These are phyloP conservation scores for Fraxinus pennsylvanica DNA, from an alignment of 257 asterid species.

Conservation along the genomic window DNA sequence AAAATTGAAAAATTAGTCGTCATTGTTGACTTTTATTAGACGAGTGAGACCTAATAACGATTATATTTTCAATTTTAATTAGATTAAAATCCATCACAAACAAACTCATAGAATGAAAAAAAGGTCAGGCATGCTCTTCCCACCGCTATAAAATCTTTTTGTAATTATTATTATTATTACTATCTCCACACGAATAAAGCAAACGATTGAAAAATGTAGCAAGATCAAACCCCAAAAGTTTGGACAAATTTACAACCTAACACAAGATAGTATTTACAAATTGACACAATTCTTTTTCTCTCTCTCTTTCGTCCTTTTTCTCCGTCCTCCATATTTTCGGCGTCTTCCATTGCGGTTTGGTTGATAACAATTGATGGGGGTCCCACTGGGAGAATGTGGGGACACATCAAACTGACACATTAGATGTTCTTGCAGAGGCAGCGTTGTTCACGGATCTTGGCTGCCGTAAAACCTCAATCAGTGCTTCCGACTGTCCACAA, in stretches of 20 bases:
- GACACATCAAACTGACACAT: constrained; percentile 40
- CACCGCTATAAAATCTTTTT: no score
- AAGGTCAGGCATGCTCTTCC: no score
- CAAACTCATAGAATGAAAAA: no score
- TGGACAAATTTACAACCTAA: constrained; percentile 33
- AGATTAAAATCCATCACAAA: no score
- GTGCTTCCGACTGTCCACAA: constrained; percentile 77
- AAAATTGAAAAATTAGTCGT: no score
- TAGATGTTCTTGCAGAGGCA: constrained; percentile 46
- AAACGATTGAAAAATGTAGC: neutral
- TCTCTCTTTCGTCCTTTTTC: neutral
- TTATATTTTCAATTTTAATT: no score
- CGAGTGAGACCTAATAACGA: no score
- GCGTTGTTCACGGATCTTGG: constrained; percentile 75
- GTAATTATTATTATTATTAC: neutral
- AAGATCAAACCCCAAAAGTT: constrained; percentile 21
- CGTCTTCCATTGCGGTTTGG: neutral
- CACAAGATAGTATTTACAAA: constrained; percentile 31
- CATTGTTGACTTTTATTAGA: no score
- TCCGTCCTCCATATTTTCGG: neutral
- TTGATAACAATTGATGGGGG: neutral
- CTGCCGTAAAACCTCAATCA: constrained; percentile 79
- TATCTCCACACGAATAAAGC: neutral
- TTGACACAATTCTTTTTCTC: constrained; percentile 9
- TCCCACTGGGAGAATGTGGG: constrained; percentile 33